Evolutionary conservation across 495 filamentous ascomycete genomes (phyloP), one percentile per base, ranked within the genome.

Genomic region (Bathelium albidoporum): DNA sequence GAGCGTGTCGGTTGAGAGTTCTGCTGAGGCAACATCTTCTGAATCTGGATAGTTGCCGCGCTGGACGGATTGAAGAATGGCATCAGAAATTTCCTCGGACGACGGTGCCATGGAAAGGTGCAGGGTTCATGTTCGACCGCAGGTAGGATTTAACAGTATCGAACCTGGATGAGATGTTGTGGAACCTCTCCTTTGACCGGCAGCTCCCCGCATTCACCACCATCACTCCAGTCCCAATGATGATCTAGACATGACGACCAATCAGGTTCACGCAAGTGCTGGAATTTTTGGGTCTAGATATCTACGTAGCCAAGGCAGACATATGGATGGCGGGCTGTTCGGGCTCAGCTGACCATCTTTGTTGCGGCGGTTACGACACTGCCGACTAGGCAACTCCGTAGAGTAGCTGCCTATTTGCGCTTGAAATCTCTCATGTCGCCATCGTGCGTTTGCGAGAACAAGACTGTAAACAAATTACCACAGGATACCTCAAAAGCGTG

Each of bases 11-110:
- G 82, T 70, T 41, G 84, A 77, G 45, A 92, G 73, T 24, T 80
- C 75, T 32, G 87, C 81, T 2, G 88, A 83, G 20, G 88, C 81
- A 32, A 89, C 70, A 28, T 81, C 78, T 70, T 95, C 89, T 29
- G 78, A 76, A 4, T 89, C 87, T 7, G 91, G 90, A 71, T 91
- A 95, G 24, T 74, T 67, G 45, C 88, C 86, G 44, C 87, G 74
- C n/a, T 84, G 71, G 39, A 90, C 82, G 69, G 89, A 92, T 58
- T 85, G 77, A 39, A 95, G 81, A 28, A 95, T 76, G 0, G 87
- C 87, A 63, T 84, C 79, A 62, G 85, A 85, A 63, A 92, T 71
- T 49, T 78, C 66, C 61, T 69, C 63, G 32, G 66, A 65, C 10
- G 75, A 71, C 29, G 63, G 49, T 55, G 49, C 49, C 49, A 55